Evolutionary conservation across 2,329 filamentous ascomycete genomes (phyloP).

Genomic region (Paradendryphiella salina): DNA sequence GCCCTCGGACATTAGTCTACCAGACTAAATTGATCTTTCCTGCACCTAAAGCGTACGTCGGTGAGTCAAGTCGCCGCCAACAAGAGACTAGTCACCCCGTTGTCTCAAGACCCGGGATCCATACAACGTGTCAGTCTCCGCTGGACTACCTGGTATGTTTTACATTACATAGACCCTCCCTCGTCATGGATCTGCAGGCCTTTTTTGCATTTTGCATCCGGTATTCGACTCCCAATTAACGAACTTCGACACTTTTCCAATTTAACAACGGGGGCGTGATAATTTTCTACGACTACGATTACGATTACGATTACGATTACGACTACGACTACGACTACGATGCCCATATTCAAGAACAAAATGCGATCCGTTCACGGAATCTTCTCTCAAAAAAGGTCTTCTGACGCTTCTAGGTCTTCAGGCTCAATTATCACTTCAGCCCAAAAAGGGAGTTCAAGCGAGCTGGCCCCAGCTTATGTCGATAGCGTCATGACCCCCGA

Average conservation of each 20-base stretch:
- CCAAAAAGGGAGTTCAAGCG: conserved; percentile 32
- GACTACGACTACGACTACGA: neutral
- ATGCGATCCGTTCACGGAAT: conserved; percentile 38
- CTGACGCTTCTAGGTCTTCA: conserved; percentile 26
- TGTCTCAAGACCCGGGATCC: conserved; percentile 7
- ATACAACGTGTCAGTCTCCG: conserved; percentile 10
- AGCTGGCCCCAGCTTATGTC: conserved; percentile 26
- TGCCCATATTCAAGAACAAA: conserved; percentile 39
- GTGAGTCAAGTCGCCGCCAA: conserved; percentile 9
- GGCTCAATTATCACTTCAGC: conserved; percentile 27
- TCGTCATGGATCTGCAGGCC: conserved; percentile 26
- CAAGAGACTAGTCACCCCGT: conserved; percentile 5
- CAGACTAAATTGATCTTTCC: conserved; percentile 5
- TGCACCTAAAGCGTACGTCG: conserved; percentile 7
- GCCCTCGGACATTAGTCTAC: conserved; percentile 7
- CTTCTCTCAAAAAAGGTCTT: conserved; percentile 30
- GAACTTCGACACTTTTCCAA: conserved; percentile 3
- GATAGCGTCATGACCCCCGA: conserved; percentile 38
- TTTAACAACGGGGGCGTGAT: neutral
- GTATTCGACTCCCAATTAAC: conserved; percentile 1
- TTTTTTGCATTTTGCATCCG: conserved; percentile 7
- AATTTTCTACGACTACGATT: neutral
- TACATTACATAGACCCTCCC: conserved; percentile 18
- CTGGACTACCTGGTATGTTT: conserved; percentile 25
- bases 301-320: too few relatives aligned